Base-by-base conservation (phyloP, 371 early-diverging fungal genomes). In the Apophysomyces ossiformis region DNA sequence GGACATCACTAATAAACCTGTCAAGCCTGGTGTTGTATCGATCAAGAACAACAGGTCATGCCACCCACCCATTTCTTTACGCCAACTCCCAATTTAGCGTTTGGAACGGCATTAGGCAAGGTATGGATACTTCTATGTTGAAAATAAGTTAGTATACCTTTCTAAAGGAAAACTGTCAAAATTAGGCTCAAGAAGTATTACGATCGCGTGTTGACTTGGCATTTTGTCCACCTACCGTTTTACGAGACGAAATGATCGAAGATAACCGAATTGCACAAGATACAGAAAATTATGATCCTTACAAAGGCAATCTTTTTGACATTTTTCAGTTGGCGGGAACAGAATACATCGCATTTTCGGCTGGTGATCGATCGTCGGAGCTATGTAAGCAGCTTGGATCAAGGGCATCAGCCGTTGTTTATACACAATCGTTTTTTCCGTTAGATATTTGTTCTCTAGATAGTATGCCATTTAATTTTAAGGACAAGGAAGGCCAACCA, bases 281-380 rank as follows among this genome's bases (percentile, higher is more conserved):
- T 2, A 21, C 54, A 50, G 54, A 50, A 32, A 32, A 50, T 7
- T 50, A 18, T 26, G 21, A 50, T 50, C 54, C 54, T 9, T 50
- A 50, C 35, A 50, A 21, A 21, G 54, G 54, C 54, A 50, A 50
- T 26, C 4, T 50, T 50, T 50, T 50, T 50, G 54, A 50, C 21
- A 50, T 21, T 21, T 50, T 50, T 9, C 54, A 50, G 1, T 9
- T 50, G 21, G 54, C 18, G 21, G 54, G 21, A 21, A 50, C 26
- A 11, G 18, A 21, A 21, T 50, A 18, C 8, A 50, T 50, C 9
- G 21, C 21, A 18, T 50, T 50, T 50, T 16, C 54, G 8, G 54
- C 54, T 6, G 54, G 54, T 50, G 54, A n/a, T 21, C 18, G 21
- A 9, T 21, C 2, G 21, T 50, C 54, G 18, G 21, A 21, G 18